These are phyloP conservation scores for Penicillium hesseltinei DNA, from an alignment of 2,329 filamentous ascomycete genomes.

Conservation along the genomic window DNA sequence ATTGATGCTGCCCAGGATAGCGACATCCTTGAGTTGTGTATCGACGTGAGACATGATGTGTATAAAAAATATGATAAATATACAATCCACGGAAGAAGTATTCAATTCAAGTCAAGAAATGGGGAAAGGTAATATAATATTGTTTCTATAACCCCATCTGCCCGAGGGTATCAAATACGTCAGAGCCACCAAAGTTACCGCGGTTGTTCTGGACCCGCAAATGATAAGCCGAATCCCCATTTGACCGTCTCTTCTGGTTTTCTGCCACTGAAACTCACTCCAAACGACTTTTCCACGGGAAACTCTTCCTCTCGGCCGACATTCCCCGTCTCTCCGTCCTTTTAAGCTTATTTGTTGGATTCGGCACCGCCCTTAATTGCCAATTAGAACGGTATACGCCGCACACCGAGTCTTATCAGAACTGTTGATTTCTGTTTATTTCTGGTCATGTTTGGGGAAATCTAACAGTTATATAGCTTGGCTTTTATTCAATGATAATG, in stretches of 20 bases:
- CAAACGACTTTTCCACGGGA: slow-evolving; percentile 22
- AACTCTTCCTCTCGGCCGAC: slow-evolving; percentile 29
- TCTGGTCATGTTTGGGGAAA: slow-evolving; percentile 9
- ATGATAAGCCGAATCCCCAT: slow-evolving; percentile 7
- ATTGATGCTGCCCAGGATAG: slow-evolving; percentile 75
- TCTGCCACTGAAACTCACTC: not conserved
- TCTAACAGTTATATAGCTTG: slow-evolving; percentile 16
- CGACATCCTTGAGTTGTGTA: slow-evolving; percentile 79
- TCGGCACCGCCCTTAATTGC: not conserved
- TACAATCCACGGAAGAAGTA: not conserved
- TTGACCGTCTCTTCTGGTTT: not conserved
- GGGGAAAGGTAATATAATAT: not conserved
- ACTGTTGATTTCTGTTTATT: not conserved
- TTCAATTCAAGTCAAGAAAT: too few species aligned
- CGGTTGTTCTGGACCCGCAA: slow-evolving; percentile 19
- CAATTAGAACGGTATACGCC: slow-evolving; percentile 19
- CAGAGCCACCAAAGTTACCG: slow-evolving; percentile 19
- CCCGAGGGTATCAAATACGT: slow-evolving; percentile 25
- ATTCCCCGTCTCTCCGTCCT: slow-evolving; percentile 12
- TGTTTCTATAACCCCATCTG: slow-evolving; percentile 21
- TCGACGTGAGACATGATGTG: slow-evolving; percentile 66
- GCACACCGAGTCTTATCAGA: slow-evolving; percentile 18
- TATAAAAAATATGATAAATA: not conserved
- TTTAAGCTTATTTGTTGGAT: not conserved
- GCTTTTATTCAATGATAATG: slow-evolving; percentile 1